Evolutionary conservation across 1,284 basidiomycete genomes (phyloP).

Genomic region (Psilocybe mexicana): DNA sequence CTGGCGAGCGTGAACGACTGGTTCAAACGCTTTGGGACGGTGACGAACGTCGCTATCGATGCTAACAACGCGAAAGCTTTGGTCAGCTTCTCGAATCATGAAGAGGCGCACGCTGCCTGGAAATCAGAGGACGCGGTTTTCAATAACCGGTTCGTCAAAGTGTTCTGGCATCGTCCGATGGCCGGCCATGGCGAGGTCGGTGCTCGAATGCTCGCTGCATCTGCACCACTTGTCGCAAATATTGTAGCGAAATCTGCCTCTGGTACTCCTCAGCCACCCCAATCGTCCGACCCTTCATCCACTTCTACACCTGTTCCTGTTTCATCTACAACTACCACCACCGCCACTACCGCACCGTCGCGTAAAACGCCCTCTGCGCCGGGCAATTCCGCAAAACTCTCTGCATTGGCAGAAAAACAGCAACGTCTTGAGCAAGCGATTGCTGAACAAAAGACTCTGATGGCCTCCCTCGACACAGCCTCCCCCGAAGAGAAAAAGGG

Average conservation of each 20-base stretch:
- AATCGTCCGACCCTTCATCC: constrained; percentile 15
- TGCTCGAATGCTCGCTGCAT: constrained; percentile 74
- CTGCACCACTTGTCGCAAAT: constrained; percentile 70
- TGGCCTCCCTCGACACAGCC: constrained; percentile 69
- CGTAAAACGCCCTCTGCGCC: constrained; percentile 37
- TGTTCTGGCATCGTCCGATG: constrained; percentile 91
- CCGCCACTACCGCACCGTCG: constrained; percentile 24
- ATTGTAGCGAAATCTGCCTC: constrained; percentile 33
- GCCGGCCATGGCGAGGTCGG: constrained; percentile 83
- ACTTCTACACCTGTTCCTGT: constrained; percentile 14
- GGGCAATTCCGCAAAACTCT: constrained; percentile 34
- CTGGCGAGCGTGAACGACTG: constrained; percentile 82
- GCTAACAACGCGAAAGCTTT: constrained; percentile 73
- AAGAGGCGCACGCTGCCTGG: constrained; percentile 88
- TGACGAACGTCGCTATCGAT: constrained; percentile 93
- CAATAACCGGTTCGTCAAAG: constrained; percentile 91
- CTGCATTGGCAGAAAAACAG: constrained; percentile 70
- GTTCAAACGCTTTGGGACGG: constrained; percentile 92
- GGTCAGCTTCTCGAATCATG: constrained; percentile 85
- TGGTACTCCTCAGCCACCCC: constrained; percentile 12
- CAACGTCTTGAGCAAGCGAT: constrained; percentile 82
- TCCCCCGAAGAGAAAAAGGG: constrained; percentile 77
- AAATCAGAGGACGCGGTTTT: constrained; percentile 93
- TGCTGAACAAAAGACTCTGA: constrained; percentile 86
- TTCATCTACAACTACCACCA: constrained; percentile 10